These are phyloP conservation scores for Cadophora malorum DNA, from an alignment of 2,329 filamentous ascomycete species.

Conservation along the genomic window DNA sequence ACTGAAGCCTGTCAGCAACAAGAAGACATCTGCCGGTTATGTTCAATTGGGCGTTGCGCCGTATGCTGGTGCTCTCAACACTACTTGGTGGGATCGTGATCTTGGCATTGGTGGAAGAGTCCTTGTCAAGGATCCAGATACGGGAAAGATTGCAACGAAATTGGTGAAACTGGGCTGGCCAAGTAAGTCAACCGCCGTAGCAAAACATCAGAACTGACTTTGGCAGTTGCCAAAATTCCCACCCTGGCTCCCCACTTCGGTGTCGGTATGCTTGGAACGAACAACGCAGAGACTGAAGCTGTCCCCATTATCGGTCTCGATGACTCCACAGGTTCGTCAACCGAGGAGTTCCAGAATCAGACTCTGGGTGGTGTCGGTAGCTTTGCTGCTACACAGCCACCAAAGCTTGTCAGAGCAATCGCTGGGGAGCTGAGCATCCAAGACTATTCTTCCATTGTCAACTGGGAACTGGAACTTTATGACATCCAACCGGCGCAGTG, in stretches of 20 bases:
- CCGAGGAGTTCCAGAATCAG: conserved; percentile 43
- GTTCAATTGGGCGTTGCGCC: conserved; percentile 89
- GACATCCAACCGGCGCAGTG: conserved; percentile 86
- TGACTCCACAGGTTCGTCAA: conserved; percentile 60
- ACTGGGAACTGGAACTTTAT: conserved; percentile 97
- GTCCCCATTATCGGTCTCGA: conserved; percentile 94
- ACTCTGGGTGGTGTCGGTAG: conserved; percentile 48
- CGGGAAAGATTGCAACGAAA: conserved; percentile 78
- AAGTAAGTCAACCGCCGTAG: conserved; percentile 51
- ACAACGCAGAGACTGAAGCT: conserved; percentile 91
- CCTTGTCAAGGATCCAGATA: conserved; percentile 74
- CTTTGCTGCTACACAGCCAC: conserved; percentile 85
- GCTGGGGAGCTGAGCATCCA: conserved; percentile 76
- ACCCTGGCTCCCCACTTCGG: conserved; percentile 96
- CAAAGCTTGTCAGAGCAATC: conserved; percentile 83
- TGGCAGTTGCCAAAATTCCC: conserved; percentile 78
- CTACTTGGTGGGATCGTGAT: conserved; percentile 97
- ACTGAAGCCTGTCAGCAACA: conserved; percentile 87
- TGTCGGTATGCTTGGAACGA: conserved; percentile 67
- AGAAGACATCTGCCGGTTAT: conserved; percentile 85
- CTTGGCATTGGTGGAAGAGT: conserved; percentile 89
- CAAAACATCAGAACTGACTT: conserved; percentile 28
- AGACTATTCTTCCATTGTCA: conserved; percentile 78
- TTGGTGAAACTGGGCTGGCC: conserved; percentile 95
- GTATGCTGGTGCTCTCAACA: conserved; percentile 86